Evolutionary conservation across 2,329 filamentous ascomycete genomes (phyloP), one percentile per base, ranked within the genome.

Genomic region (Fonsecaea nubica): DNA sequence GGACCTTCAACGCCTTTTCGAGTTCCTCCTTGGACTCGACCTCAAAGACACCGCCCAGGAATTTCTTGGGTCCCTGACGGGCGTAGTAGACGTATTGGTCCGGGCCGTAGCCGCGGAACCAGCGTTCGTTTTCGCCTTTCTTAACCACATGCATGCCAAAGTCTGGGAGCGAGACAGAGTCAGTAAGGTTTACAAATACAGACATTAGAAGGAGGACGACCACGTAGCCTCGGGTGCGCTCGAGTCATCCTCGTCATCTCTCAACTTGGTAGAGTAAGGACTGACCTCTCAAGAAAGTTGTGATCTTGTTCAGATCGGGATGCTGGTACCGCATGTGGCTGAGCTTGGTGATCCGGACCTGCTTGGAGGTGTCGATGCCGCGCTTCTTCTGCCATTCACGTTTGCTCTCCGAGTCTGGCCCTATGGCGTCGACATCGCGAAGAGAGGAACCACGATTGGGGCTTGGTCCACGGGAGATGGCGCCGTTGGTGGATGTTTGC

Each of bases 291-390:
- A 80, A 75, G 72, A 81, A 85, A 2, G 74, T 79, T 4, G 80
- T 83, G 53, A 85, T 84, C 63, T 79, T 74, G 25, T 78, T 75
- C 3, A 86, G 74, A 64, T 85, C 79, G 0, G 82, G 80, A 68
- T 85, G 84, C 65, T 85, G 83, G 71, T 86, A 86, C 1, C 83
- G 79, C 82, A 85, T 84, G 66, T 86, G 83, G 1, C 78, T 78
- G 4, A 85, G 67, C 64, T 81, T 82, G 6, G 77, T 79, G 21
- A 86, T 73, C 64, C 80, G 78, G 69, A 85, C 78, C 66, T 84
- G 83, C 35, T 78, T 75, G 55, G 76, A 68, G 15, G 73, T 71
- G 66, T 84, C 78, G 73, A 85, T 83, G 25, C 71, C 69, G 12
- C 63, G 64, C 25, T 68, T 58, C 45, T 71, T 60, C 58, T 71